Evolutionary conservation across 2,329 filamentous ascomycete species (phyloP).

Genomic region (Aciculosporium take): DNA sequence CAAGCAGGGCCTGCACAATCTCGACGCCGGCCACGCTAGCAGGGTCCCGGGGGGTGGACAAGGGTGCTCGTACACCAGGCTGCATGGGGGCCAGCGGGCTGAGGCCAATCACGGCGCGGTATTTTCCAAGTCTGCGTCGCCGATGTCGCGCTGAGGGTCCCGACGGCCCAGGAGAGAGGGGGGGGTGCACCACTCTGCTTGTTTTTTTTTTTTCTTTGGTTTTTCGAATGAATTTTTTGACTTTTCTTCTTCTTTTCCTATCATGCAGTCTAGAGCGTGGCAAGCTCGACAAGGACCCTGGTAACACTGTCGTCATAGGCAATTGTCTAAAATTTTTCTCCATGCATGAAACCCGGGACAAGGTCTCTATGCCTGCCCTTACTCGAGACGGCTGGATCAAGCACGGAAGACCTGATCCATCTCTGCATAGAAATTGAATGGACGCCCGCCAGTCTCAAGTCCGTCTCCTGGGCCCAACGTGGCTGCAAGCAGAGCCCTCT

Average conservation of each 20-base stretch:
- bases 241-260: too few species aligned
- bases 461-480: too few species aligned
- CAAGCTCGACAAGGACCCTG: constrained; percentile 6
- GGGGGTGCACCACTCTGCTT: neutral
- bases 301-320: constrained; percentile 7
- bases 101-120: constrained; percentile 17
- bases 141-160: constrained; percentile 18
- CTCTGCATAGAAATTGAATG: too few species aligned
- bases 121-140: constrained; percentile 17
- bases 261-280: neutral
- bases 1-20: constrained; percentile 2
- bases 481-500: too few species aligned
- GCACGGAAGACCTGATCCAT: too few species aligned
- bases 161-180: too few species aligned
- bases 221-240: too few species aligned
- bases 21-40: neutral
- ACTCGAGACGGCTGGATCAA: too few species aligned
- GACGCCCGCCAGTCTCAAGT: too few species aligned
- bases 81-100: neutral
- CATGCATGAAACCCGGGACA: too few species aligned
- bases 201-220: neutral
- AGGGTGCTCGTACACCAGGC: neutral
- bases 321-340: too few species aligned
- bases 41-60: neutral
- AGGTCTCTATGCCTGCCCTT: too few species aligned